Conservation (phyloP, 768 basidiomycete species). For the Mycena epipterygia region DNA sequence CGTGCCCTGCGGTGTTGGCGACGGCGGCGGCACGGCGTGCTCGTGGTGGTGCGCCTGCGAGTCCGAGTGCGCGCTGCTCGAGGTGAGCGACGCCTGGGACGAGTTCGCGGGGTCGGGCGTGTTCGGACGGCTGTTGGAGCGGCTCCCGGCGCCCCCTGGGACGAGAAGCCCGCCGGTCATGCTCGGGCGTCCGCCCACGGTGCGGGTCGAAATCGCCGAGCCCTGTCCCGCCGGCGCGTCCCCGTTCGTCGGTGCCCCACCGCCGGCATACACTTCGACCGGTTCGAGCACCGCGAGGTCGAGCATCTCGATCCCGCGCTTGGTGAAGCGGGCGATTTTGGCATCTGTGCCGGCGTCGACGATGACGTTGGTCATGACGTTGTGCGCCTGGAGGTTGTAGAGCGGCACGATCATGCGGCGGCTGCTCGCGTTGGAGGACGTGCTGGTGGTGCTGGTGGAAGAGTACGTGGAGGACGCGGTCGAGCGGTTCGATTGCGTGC, state of each 20-base stretch:
- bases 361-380: slow-evolving; percentile 88
- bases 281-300: slow-evolving; percentile 86
- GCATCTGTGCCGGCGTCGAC: slow-evolving; percentile 92
- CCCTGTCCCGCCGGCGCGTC: background rate
- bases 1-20: slow-evolving; percentile 39
- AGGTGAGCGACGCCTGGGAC: slow-evolving; percentile 41
- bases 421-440: slow-evolving; percentile 58
- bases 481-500: slow-evolving; percentile 72
- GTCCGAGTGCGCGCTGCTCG: slow-evolving; percentile 34
- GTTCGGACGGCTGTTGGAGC: slow-evolving; percentile 26
- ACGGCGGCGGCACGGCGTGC: slow-evolving; percentile 28
- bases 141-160: slow-evolving; percentile 15
- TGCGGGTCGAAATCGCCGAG: slow-evolving; percentile 29
- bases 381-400: slow-evolving; percentile 90
- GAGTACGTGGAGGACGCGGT: slow-evolving; percentile 48
- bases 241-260: slow-evolving; percentile 44
- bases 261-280: slow-evolving; percentile 71
- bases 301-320: slow-evolving; percentile 81
- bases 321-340: slow-evolving; percentile 83
- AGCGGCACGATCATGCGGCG: slow-evolving; percentile 87
- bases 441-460: slow-evolving; percentile 44
- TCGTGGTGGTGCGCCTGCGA: background rate
- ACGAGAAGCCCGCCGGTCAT: slow-evolving; percentile 10
- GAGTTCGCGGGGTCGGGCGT: slow-evolving; percentile 47
- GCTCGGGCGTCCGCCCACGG: slow-evolving; percentile 30